Conservation (phyloP, 257 asterid species). For the Nicotiana undulata region DNA sequence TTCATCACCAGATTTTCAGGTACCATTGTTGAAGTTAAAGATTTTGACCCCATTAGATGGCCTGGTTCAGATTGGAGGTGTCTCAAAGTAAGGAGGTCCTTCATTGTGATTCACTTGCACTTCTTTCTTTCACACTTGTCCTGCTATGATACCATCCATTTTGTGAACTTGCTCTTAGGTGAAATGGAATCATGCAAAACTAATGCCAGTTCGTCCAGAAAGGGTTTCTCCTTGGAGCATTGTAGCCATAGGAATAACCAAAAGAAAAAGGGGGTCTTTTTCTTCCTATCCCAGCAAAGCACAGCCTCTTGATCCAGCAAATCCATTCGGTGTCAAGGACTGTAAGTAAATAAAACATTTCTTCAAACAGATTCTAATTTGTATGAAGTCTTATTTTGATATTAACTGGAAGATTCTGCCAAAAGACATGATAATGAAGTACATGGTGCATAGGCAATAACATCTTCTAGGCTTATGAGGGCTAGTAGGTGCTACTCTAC, state of each 20-base stretch:
- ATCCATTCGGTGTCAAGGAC: neutral
- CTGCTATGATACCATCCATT: neutral
- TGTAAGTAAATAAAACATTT: neutral
- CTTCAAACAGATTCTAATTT: no score
- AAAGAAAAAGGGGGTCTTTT: neutral
- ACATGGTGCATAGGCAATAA: no score
- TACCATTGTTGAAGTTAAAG: neutral
- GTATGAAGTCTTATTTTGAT: no score
- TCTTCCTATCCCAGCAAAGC: neutral
- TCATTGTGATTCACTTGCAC: no score
- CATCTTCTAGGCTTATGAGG: neutral
- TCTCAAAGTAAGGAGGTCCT: conserved; percentile 2
- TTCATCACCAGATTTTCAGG: neutral
- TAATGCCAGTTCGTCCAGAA: neutral
- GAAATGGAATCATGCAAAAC: conserved; percentile 3
- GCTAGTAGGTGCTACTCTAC: neutral
- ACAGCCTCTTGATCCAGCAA: neutral
- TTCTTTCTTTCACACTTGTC: no score
- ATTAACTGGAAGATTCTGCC: no score
- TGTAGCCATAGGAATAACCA: neutral
- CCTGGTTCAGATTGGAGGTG: conserved; percentile 11
- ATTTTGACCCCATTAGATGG: conserved; percentile 7
- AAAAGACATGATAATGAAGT: no score
- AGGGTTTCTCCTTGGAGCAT: neutral
- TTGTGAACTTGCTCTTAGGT: neutral